Base-by-base conservation (phyloP, 1,139 yeast genomes). In the Starmera stellimalicola region DNA sequence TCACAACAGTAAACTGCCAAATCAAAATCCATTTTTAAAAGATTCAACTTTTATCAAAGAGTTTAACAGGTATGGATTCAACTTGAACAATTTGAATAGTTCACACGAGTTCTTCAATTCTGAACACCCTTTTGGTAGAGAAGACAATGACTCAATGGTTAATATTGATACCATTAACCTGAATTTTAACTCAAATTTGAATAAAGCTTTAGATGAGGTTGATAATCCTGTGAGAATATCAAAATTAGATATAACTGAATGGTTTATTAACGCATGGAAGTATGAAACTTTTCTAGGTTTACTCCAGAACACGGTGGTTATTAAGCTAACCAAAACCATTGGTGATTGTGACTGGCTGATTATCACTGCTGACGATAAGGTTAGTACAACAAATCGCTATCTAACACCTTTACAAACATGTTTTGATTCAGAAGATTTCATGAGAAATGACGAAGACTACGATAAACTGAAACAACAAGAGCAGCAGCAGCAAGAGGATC, bases 281-380 rank as follows among this genome's bases (percentile, higher is more conserved):
- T 53, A 54, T 36, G 60, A 55, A 36, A 54, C 57, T 11, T 55
- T 55, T 32, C 40, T 53, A 33, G 54, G 55, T 6, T 50, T 48
- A 24, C 43, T 55, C 25, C 52, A 54, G 17, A 55, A 55, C 37
- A 54, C 60, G 9, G 45, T 55, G 30, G 51, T 55, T 11, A 35
- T 55, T 31, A 55, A 55, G 38, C 36, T 55, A 23, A 55, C 58
- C 5, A 54, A 53, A 39, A 51, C 55, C 24, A 48, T 55, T 27
- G 60, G 58, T 33, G 59, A 55, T 27, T 55, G 60, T 43, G 58
- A 54, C 35, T 55, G 60, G 60, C 41, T 55, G 29, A 53, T 55
- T 23, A 47, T 55, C 16, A 50, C 57, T 4, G 50, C 57, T 18
- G 54, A 52, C 36, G 54, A 48, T 28, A 48, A 53, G 20, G 53